These are phyloP conservation scores for Haematococcus lacustris DNA, from an alignment of 139 green algal genomes.

Conservation along the genomic window DNA sequence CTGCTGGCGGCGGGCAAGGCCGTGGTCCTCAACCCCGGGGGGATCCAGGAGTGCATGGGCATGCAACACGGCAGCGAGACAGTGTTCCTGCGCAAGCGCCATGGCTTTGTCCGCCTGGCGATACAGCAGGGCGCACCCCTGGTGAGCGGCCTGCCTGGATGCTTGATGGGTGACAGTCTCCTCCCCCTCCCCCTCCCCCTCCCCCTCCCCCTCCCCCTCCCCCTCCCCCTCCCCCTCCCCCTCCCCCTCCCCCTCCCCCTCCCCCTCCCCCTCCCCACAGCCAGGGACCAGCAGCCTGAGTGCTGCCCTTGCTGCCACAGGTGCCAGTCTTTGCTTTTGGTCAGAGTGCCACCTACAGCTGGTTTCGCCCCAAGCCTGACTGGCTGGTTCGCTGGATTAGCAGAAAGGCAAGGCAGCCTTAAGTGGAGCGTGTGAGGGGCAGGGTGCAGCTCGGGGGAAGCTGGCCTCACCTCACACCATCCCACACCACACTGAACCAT, in stretches of 20 bases:
- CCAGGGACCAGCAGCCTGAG: conserved; percentile 70
- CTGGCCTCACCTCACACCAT: too few species aligned
- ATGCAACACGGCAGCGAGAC: conserved; percentile 65
- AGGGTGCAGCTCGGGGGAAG: too few species aligned
- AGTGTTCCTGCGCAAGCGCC: conserved; percentile 44
- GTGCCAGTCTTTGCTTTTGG: conserved; percentile 84
- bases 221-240: not conserved
- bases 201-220: not conserved
- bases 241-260: conserved; percentile 2
- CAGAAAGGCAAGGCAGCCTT: too few species aligned
- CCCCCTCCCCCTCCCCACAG: conserved; percentile 13
- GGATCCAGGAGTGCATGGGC: conserved; percentile 58
- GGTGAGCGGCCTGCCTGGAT: not conserved
- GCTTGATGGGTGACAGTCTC: not conserved
- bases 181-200: not conserved
- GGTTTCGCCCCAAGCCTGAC: conserved; percentile 29
- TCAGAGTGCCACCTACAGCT: conserved; percentile 68
- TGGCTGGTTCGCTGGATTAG: too few species aligned
- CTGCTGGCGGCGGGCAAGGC: not conserved
- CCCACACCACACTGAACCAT: too few species aligned
- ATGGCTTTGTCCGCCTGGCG: conserved; percentile 17
- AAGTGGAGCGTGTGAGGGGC: too few species aligned
- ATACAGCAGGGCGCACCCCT: conserved; percentile 13
- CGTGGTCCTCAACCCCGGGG: not conserved
- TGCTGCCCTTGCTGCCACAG: conserved; percentile 57